Evolutionary conservation across 2,329 filamentous ascomycete genomes (phyloP).

Genomic region (Fusarium sp.): DNA sequence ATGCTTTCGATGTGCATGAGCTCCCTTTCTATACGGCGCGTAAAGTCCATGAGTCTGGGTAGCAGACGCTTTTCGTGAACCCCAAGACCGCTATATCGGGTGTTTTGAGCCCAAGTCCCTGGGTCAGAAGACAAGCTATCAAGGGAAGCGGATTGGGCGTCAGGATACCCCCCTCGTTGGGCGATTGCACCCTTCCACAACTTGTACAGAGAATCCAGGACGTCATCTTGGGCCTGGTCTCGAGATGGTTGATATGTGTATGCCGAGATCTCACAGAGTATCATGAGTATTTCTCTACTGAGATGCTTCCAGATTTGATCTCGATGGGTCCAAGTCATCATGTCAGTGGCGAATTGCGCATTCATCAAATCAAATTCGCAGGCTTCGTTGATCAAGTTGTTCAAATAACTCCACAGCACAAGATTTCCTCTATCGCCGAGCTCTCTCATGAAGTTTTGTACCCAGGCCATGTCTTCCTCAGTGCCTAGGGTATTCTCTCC

Average conservation of each 20-base stretch:
- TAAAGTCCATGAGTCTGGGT: conserved; percentile 27
- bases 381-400: conserved; percentile 27
- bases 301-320: not conserved
- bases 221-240: not conserved
- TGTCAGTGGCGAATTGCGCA: conserved; percentile 8
- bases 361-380: conserved; percentile 23
- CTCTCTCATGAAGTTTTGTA: not conserved
- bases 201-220: not conserved
- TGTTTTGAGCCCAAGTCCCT: not conserved
- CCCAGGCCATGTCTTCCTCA: not conserved
- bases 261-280: conserved; percentile 20
- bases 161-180: not conserved
- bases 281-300: not conserved
- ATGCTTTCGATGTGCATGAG: conserved; percentile 29
- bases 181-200: not conserved
- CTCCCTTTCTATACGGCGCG: conserved; percentile 21
- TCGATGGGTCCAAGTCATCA: not conserved
- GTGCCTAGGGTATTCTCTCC: not conserved
- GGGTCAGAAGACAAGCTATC: not conserved
- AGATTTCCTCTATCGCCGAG: not conserved
- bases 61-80: conserved; percentile 22
- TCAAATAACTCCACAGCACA: conserved; percentile 28
- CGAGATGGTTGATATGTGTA: not conserved
- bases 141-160: not conserved
- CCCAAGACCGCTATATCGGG: not conserved